Conservation (phyloP, 2,329 filamentous ascomycete genomes). For the Ascochyta viciae-villosae region DNA sequence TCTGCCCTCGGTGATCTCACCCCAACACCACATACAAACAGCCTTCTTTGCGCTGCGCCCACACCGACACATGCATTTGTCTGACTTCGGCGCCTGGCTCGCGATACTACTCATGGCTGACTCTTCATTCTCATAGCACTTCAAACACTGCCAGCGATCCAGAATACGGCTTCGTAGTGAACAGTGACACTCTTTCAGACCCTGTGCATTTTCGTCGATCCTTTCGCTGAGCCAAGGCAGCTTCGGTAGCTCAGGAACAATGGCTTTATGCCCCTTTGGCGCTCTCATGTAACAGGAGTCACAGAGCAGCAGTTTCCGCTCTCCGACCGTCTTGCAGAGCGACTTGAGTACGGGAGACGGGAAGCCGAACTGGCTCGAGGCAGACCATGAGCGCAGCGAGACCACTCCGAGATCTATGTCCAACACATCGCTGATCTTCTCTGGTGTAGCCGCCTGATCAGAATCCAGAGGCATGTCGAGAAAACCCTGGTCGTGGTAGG, state of each 20-base stretch:
- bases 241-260: conserved; percentile 1
- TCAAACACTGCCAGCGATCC: conserved; percentile 27
- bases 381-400: conserved; percentile 25
- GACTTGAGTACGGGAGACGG: conserved; percentile 38
- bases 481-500: conserved; percentile 43
- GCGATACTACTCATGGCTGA: background rate
- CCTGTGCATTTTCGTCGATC: background rate
- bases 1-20: conserved; percentile 4
- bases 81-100: background rate
- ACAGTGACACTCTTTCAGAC: conserved; percentile 6
- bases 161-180: conserved; percentile 13
- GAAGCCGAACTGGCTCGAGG: conserved; percentile 26
- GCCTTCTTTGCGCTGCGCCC: background rate
- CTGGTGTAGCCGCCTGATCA: conserved; percentile 24
- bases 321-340: conserved; percentile 33
- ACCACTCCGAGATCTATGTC: conserved; percentile 32
- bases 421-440: conserved; percentile 36
- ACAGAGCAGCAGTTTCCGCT: conserved; percentile 26
- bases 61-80: conserved; percentile 1
- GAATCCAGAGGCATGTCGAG: conserved; percentile 39
- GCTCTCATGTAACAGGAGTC: conserved; percentile 13
- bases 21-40: conserved; percentile 19
- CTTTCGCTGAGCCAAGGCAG: conserved; percentile 6
- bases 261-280: background rate
- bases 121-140: conserved; percentile 20